A percentile compares a stretch with the other conserved stretches of the same genome.
phyloP scores from a whole-genome alignment of 2,329 filamentous ascomycete genomes.

The Alternaria panax region DNA sequence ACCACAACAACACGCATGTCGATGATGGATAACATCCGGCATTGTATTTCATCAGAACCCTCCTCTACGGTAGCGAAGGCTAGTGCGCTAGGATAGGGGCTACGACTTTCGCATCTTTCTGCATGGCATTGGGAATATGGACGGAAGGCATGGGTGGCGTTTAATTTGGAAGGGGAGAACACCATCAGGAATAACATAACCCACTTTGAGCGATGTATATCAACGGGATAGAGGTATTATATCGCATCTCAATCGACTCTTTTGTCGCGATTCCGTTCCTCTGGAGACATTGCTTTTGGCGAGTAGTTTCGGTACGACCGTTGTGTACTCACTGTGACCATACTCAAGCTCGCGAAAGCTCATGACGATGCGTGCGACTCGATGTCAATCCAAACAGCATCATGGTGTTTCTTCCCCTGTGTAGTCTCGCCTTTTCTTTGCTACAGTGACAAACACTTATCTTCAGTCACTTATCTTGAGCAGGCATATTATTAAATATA shows the following conservation, averaged over 20 bases:
- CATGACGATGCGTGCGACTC: no score
- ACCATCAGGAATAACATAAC: slow-evolving; percentile 1
- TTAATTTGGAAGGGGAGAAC: neutral
- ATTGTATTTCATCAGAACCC: neutral
- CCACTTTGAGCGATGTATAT: slow-evolving; percentile 9
- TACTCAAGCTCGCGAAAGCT: no score
- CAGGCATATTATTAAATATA: no score
- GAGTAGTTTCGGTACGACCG: no score
- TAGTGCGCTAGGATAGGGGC: neutral
- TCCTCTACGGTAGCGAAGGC: neutral
- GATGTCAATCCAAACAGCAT: no score
- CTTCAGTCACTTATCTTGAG: no score
- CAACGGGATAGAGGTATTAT: neutral
- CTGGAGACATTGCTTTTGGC: no score
- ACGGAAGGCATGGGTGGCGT: slow-evolving; percentile 2
- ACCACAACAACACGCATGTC: neutral
- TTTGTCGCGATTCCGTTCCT: neutral
- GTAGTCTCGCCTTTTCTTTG: no score
- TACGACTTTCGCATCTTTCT: neutral
- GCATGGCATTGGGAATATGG: neutral
- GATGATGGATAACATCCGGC: neutral
- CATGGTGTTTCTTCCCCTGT: no score
- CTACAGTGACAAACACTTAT: no score
- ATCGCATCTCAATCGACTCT: slow-evolving; percentile 10
- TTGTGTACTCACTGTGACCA: no score